These are phyloP conservation scores for Brassica carinata DNA, from an alignment of 345 rosid species.

Conservation along the genomic window DNA sequence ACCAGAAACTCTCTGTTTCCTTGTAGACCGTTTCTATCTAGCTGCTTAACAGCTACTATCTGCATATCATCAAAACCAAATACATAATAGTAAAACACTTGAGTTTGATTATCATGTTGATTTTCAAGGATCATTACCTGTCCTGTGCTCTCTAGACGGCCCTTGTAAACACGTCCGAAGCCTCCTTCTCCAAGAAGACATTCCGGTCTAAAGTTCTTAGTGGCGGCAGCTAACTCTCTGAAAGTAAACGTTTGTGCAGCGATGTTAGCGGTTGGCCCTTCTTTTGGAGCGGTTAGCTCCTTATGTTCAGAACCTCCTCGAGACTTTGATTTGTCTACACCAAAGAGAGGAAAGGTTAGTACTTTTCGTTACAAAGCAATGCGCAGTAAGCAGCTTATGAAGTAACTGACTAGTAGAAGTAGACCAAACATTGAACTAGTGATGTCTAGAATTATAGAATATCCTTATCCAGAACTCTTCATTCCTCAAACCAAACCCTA, in stretches of 20 bases:
- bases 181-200: slow-evolving; percentile 94
- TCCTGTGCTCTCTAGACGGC: slow-evolving; percentile 85
- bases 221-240: slow-evolving; percentile 85
- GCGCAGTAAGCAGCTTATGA: neutral
- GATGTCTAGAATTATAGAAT: neutral
- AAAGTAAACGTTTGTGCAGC: slow-evolving; percentile 96
- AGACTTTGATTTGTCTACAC: slow-evolving; percentile 77
- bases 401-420: neutral
- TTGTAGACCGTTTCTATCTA: slow-evolving; percentile 91
- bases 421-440: slow-evolving; percentile 10
- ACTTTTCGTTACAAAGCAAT: neutral
- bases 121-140: slow-evolving; percentile 52
- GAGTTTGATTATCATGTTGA: neutral
- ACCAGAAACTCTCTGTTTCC: slow-evolving; percentile 98
- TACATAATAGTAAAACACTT: too few relatives aligned
- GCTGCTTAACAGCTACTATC: slow-evolving; percentile 96
- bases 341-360: neutral
- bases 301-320: slow-evolving; percentile 63
- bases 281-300: slow-evolving; percentile 70
- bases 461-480: neutral
- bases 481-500: neutral
- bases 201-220: slow-evolving; percentile 80
- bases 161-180: slow-evolving; percentile 93
- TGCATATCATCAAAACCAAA: slow-evolving; percentile 32
- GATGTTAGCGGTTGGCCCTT: slow-evolving; percentile 69